Conservation (phyloP, 805 yeast genomes). For the Priceomyces carsonii region DNA sequence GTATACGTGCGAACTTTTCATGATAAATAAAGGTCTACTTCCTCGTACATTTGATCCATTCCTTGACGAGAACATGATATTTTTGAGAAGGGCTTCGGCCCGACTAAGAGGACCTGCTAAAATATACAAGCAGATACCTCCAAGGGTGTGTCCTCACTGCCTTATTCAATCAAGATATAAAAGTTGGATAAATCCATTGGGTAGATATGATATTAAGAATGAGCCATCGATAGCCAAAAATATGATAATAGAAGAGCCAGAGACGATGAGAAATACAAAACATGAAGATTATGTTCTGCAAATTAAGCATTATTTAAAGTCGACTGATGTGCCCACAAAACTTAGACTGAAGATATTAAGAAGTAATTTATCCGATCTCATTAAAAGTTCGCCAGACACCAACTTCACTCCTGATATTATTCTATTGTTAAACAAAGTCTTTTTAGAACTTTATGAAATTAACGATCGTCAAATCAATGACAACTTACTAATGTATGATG, state of each 20-base stretch:
- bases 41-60: too few species aligned
- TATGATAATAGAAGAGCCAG: conserved; percentile 11
- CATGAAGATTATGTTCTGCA: conserved; percentile 11
- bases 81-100: too few species aligned
- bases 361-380: conserved; percentile 18
- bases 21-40: too few species aligned
- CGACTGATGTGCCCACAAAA: conserved; percentile 24
- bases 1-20: too few species aligned
- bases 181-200: conserved; percentile 19
- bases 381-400: conserved; percentile 10
- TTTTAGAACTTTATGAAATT: conserved; percentile 16
- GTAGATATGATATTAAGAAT: conserved; percentile 11
- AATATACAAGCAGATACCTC: too few species aligned
- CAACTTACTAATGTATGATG: conserved; percentile 7
- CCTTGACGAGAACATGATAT: too few species aligned
- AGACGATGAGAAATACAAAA: conserved; percentile 1
- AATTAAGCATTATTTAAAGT: conserved; percentile 26
- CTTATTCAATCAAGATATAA: conserved; percentile 6
- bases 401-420: conserved; percentile 12
- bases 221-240: neutral
- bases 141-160: too few species aligned
- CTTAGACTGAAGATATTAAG: conserved; percentile 18
- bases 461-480: conserved; percentile 10
- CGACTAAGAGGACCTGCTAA: too few species aligned
- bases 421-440: conserved; percentile 19